Percentiles rank a stretch among this genome's conserved stretches.
Conservation (phyloP, 169 alveolate species). For the Eimeria tenella region DNA sequence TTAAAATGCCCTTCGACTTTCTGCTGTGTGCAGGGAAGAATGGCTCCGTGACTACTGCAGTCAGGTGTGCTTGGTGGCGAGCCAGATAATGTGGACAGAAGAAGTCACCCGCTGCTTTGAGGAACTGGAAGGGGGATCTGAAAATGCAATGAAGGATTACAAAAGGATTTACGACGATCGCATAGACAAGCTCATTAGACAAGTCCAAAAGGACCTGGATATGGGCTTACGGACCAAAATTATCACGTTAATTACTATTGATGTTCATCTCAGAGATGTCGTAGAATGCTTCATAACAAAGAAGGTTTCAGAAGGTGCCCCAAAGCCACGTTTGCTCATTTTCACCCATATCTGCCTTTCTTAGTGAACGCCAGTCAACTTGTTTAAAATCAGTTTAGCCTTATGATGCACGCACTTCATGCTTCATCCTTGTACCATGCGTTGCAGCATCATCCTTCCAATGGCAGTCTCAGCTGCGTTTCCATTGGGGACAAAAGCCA, state of each 20-base stretch:
- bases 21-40: constrained; percentile 87
- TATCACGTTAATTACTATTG: constrained; percentile 96
- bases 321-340: not conserved
- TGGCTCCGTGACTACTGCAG: constrained; percentile 96
- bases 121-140: constrained; percentile 96
- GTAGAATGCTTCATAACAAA: constrained; percentile 94
- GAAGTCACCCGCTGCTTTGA: constrained; percentile 95
- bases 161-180: constrained; percentile 92
- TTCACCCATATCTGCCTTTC: no score
- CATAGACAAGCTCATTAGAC: constrained; percentile 94
- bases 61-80: constrained; percentile 94
- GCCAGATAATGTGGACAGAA: constrained; percentile 97
- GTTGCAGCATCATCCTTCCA: constrained; percentile 90
- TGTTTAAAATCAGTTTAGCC: not conserved
- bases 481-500: constrained; percentile 88
- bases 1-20: not conserved
- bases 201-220: constrained; percentile 89
- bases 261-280: constrained; percentile 97
- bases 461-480: constrained; percentile 97
- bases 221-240: constrained; percentile 87
- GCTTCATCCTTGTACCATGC: not conserved
- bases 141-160: constrained; percentile 97
- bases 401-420: not conserved
- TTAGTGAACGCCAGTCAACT: no score
- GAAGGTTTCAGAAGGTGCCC: constrained; percentile 89